phyloP scores from a whole-genome alignment of 78 protist species.

The Dictyostelium brefeldianum region DNA sequence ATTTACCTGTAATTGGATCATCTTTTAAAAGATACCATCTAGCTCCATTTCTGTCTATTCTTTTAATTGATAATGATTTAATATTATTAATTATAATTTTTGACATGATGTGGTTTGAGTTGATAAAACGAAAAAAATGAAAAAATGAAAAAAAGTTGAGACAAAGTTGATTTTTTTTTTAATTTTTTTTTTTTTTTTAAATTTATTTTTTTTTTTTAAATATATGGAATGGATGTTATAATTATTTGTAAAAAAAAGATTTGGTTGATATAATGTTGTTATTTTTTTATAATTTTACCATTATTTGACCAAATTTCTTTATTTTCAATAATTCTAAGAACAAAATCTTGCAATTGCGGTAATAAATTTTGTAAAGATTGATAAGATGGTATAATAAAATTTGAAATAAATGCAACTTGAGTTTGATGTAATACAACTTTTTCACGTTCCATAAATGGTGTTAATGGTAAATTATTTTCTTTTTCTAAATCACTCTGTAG shows the following conservation, averaged over 20 bases:
- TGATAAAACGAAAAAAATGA: no score
- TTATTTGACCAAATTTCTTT: constrained; percentile 29
- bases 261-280: no score
- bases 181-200: no score
- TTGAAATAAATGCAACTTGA: constrained; percentile 52
- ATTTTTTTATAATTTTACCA: not conserved
- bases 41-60: not conserved
- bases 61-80: not conserved
- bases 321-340: constrained; percentile 51
- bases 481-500: constrained; percentile 71
- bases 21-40: constrained; percentile 23
- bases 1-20: not conserved
- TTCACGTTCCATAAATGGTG: constrained; percentile 74
- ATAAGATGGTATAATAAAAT: constrained; percentile 61
- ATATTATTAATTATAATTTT: no score
- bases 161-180: no score
- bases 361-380: constrained; percentile 46
- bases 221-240: no score
- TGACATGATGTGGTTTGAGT: no score
- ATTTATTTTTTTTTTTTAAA: no score
- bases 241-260: no score
- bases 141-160: no score
- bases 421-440: constrained; percentile 46
- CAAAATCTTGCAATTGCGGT: constrained; percentile 43
- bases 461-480: constrained; percentile 47